Evolutionary conservation across 1,139 yeast species (phyloP).

Genomic region (Yamadazyma diospyri): DNA sequence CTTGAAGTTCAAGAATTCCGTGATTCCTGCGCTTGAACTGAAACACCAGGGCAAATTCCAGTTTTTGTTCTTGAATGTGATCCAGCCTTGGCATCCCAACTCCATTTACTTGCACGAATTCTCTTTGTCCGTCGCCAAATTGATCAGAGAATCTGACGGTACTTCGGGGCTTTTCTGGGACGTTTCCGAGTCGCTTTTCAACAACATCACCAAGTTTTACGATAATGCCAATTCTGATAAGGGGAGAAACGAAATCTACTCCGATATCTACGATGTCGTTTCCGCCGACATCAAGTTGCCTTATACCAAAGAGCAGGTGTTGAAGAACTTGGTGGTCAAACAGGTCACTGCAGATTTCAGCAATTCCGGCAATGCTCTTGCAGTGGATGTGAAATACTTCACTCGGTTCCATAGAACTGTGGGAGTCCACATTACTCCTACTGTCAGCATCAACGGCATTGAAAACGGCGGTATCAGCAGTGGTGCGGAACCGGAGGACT

Average conservation of each 20-base stretch:
- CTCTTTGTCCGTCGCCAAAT: slow-evolving; percentile 60
- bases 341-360: slow-evolving; percentile 25
- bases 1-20: slow-evolving; percentile 47
- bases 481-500: slow-evolving; percentile 32
- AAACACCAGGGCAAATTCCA: slow-evolving; percentile 51
- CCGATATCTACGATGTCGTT: slow-evolving; percentile 53
- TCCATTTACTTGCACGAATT: slow-evolving; percentile 70
- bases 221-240: slow-evolving; percentile 58
- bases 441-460: slow-evolving; percentile 70
- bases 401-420: slow-evolving; percentile 70
- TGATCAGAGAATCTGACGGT: slow-evolving; percentile 40
- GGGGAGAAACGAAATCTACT: slow-evolving; percentile 56
- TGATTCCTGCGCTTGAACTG: slow-evolving; percentile 51
- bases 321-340: slow-evolving; percentile 28
- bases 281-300: slow-evolving; percentile 31
- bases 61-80: slow-evolving; percentile 59
- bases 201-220: slow-evolving; percentile 50
- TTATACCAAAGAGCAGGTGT: slow-evolving; percentile 35
- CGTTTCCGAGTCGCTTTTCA: slow-evolving; percentile 53
- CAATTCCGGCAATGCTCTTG: slow-evolving; percentile 59
- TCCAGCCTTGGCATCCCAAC: slow-evolving; percentile 87
- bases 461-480: slow-evolving; percentile 36
- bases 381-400: slow-evolving; percentile 67
- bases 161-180: slow-evolving; percentile 53
- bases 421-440: slow-evolving; percentile 85